These are phyloP conservation scores for Danielia reshetovae DNA, from an alignment of 805 yeast species.

Conservation along the genomic window DNA sequence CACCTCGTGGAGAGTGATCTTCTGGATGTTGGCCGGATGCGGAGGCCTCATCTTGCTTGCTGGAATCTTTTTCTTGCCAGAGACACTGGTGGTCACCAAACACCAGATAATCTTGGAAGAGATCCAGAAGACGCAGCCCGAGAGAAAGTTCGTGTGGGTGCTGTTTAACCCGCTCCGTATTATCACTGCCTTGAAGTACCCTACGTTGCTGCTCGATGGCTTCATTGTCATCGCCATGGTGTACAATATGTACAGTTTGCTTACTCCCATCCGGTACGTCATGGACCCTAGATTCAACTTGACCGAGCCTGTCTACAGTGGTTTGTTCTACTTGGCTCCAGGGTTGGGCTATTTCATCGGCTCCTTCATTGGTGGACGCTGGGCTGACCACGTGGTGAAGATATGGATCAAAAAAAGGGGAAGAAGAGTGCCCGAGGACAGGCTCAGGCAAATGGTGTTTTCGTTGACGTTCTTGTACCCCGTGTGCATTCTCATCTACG, in stretches of 20 bases:
- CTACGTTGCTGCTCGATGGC: conserved; percentile 43
- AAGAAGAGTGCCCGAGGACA: conserved; percentile 48
- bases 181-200: conserved; percentile 37
- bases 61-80: conserved; percentile 40
- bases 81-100: conserved; percentile 32
- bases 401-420: conserved; percentile 41
- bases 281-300: conserved; percentile 53
- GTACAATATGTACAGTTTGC: conserved; percentile 47
- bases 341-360: conserved; percentile 53
- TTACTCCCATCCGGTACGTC: conserved; percentile 55
- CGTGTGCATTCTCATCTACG: conserved; percentile 43
- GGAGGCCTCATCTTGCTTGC: conserved; percentile 32
- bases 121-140: conserved; percentile 18
- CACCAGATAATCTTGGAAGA: conserved; percentile 17
- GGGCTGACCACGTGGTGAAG: conserved; percentile 47
- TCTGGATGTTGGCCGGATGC: conserved; percentile 45
- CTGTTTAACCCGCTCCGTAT: conserved; percentile 41
- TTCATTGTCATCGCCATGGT: conserved; percentile 36
- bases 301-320: conserved; percentile 45
- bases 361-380: conserved; percentile 27
- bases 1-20: conserved; percentile 51
- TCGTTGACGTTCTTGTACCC: conserved; percentile 45
- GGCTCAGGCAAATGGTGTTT: conserved; percentile 39
- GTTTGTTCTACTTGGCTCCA: conserved; percentile 54
- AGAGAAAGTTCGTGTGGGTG: conserved; percentile 38